Base-by-base conservation (phyloP, 1,139 yeast genomes). In the Sugiyamaella xylanicola region DNA sequence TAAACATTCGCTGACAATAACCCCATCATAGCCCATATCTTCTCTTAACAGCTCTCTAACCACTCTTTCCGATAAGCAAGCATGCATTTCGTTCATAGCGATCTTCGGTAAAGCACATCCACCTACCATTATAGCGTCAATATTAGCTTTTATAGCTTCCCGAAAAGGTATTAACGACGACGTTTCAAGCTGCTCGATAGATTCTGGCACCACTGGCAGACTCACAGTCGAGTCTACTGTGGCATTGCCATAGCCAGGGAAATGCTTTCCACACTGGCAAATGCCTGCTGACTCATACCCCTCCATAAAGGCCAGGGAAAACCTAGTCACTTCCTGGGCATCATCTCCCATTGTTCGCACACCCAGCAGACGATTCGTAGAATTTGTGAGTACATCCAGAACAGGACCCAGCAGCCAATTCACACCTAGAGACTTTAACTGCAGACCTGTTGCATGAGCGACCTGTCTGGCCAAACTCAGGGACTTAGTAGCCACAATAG, bases 41-140 rank as follows among this genome's bases (percentile, higher is more conserved):
- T 75, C 73, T 35, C 89, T 69, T 37, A 84, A 70, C 37, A 84
- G 68, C 53, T 78, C 82, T 48, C 77, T 77, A n/a, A 84, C 72
- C 2, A 84, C 72, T n/a, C 78, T 70, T 3, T 86, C 86, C 20
- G 83, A 78, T 54, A 84, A 71, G 61, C 87, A 84, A 1, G 87
- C 87, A 65, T 83, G 86, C 48, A 81, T 77, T 62, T 83, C 88
- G 60, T 81, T 83, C 16, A 83, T 83, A 27, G 83, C 76, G 16
- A 84, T 77, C 50, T 82, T 79, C 1, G 88, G 88, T n/a, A 83
- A 79, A 2, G 86, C 86, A 60, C 86, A 83, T 3, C 87, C 87
- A n/a, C 87, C 85, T 2, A 82, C 86, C 70, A 80, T 75, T 25
- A 83, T 71, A 0, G 87, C 83, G 65, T 84, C 87, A 42, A 84